Evolutionary conservation across 306 rosid genomes (phyloP).

Genomic region (Lathyrus sativus): DNA sequence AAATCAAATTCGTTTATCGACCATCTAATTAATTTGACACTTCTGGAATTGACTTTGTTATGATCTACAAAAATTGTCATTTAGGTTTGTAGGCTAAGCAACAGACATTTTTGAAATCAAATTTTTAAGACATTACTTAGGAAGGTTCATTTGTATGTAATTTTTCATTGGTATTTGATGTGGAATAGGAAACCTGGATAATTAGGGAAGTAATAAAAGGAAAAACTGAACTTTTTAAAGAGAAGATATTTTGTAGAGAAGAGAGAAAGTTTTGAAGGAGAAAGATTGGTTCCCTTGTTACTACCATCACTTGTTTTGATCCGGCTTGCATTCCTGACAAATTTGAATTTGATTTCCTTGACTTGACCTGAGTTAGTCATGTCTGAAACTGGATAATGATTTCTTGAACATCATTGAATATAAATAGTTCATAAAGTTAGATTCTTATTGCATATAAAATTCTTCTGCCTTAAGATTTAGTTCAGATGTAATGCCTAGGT

Average conservation of each 20-base stretch:
- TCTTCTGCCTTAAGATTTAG: constrained; percentile 13
- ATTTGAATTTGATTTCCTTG: constrained; percentile 21
- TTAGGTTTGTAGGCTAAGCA: constrained; percentile 15
- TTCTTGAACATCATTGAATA: constrained; percentile 5
- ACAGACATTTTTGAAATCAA: not conserved
- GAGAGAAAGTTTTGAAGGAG: constrained; percentile 5
- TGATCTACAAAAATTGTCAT: constrained; percentile 5
- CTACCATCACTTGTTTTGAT: constrained; percentile 11
- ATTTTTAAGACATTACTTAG: constrained; percentile 3
- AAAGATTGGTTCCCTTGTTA: constrained; percentile 2
- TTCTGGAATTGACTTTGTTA: constrained; percentile 8
- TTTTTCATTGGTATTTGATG: constrained; percentile 17
- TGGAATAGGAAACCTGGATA: constrained; percentile 20
- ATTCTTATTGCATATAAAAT: constrained; percentile 1
- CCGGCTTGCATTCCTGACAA: constrained; percentile 13
- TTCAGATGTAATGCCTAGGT: constrained; percentile 9
- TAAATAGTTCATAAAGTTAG: not conserved
- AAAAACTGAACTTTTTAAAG: not conserved
- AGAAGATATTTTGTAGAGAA: not conserved
- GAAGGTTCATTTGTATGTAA: not conserved
- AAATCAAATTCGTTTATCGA: constrained; percentile 16
- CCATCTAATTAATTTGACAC: constrained; percentile 31
- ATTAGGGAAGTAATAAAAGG: constrained; percentile 17
- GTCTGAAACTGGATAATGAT: constrained; percentile 29
- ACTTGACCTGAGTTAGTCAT: constrained; percentile 19